Evolutionary conservation across 495 filamentous ascomycete genomes (phyloP), one percentile per base, ranked within the genome.

Genomic region (Hapsidospora chrysogenum): DNA sequence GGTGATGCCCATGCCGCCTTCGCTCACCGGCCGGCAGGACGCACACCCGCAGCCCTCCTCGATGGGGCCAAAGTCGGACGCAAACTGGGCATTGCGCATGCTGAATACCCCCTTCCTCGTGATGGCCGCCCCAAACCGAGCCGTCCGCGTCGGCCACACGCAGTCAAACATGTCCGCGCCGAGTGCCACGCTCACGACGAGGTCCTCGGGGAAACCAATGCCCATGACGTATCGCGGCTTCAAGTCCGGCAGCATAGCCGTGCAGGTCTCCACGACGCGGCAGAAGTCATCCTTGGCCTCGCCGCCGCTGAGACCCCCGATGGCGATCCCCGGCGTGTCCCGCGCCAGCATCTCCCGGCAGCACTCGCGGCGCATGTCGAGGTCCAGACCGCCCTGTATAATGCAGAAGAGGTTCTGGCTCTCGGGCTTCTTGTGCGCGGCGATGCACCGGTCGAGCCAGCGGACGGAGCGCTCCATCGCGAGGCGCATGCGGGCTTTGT

Each of bases 141-240:
- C 89, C 17, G 89, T 96, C 27, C 89, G 68, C 17, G 89, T 97
- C 6, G 87, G 92, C 92, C 92, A 97, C 4, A 96, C 89, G 48
- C 92, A 97, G 59, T 97, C 89, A 53, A 97, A 97, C 92, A 97
- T 96, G 51, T 97, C 89, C 16, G 92, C 89, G 3, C 89, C 89
- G 4, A 97, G 68, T 9, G 89, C 89, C 9, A 92, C 67, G 34
- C 81, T 85, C 10, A 97, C 84, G 9, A 97, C 63, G 35, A 97
- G 63, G 53, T 97, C 89, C 51, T 95, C 89, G 1, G 89, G 89
- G 51, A 94, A 97, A 20, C 89, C 84, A 42, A 97, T 85, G 11
- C 89, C 89, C 92, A 97, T 96, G 23, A 96, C 89, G 57, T 97
- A 96, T 53, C 89, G 67, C 3, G 89, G 89, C 51, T 96, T 96